Conservation (phyloP, 2,329 filamentous ascomycete genomes). For the Xylaria sp. region DNA sequence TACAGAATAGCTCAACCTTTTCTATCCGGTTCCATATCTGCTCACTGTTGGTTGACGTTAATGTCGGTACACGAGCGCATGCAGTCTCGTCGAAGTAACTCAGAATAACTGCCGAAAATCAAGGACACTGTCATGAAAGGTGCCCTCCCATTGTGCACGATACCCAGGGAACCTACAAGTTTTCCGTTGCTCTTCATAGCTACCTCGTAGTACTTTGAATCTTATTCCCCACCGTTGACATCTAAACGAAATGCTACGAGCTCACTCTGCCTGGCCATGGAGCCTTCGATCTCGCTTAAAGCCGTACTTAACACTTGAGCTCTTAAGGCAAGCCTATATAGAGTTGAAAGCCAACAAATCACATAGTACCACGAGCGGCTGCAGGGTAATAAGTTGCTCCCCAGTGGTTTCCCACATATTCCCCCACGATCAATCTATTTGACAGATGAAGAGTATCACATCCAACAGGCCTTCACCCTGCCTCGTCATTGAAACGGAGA, state of each 20-base stretch:
- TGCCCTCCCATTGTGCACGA: not conserved
- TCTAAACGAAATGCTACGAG: not conserved
- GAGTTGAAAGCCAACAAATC: not conserved
- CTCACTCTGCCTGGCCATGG: not conserved
- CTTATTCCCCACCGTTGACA: not conserved
- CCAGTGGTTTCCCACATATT: not conserved
- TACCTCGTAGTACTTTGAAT: not conserved
- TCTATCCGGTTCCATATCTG: not conserved
- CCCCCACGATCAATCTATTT: not conserved
- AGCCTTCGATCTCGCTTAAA: not conserved
- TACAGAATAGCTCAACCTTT: not conserved
- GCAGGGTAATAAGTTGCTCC: not conserved
- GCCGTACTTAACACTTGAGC: not conserved
- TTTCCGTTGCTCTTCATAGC: not conserved
- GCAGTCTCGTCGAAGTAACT: not conserved
- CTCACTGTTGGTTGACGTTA: not conserved
- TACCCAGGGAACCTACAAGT: not conserved
- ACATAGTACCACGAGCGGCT: not conserved
- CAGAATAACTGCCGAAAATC: constrained; percentile 7
- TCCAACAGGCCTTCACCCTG: not conserved
- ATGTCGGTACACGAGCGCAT: not conserved
- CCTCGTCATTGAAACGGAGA: not conserved
- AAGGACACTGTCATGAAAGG: not conserved
- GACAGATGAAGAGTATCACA: not conserved
- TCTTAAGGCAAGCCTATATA: not conserved